Evolutionary conservation across 2,329 filamentous ascomycete genomes (phyloP).

Genomic region (Calonectria montana): DNA sequence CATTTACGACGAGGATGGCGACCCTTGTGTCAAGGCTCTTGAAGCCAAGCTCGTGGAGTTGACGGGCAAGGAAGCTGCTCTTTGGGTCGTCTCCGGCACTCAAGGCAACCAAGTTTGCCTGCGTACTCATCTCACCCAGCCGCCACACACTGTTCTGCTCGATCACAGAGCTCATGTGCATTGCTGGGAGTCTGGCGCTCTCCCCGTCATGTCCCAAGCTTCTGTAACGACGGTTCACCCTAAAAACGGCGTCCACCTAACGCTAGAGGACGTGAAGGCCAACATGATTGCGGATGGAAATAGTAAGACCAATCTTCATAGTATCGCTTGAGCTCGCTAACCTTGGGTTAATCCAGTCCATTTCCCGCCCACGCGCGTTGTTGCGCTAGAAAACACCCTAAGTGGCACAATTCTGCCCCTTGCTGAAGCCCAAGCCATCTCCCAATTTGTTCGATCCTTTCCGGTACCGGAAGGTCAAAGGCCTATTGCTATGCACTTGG

Average conservation of each 20-base stretch:
- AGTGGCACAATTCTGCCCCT: conserved; percentile 81
- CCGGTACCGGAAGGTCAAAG: conserved; percentile 49
- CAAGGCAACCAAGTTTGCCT: conserved; percentile 44
- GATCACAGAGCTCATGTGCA: conserved; percentile 82
- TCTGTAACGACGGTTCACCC: conserved; percentile 73
- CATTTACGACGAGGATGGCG: conserved; percentile 42
- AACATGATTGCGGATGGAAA: conserved; percentile 42
- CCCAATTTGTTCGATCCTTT: conserved; percentile 69
- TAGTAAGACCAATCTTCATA: conserved; percentile 46
- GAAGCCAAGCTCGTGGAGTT: conserved; percentile 36
- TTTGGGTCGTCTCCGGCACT: conserved; percentile 42
- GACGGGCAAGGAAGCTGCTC: conserved; percentile 43
- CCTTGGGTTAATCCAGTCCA: conserved; percentile 70
- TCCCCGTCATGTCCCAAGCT: conserved; percentile 76
- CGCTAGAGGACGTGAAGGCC: conserved; percentile 75
- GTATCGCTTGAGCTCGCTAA: conserved; percentile 35
- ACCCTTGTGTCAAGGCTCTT: conserved; percentile 40
- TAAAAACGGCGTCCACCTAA: conserved; percentile 76
- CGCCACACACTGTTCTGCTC: conserved; percentile 42
- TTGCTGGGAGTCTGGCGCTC: conserved; percentile 70
- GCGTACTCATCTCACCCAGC: conserved; percentile 43
- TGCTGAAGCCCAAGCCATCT: conserved; percentile 73
- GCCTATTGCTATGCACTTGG: conserved; percentile 75
- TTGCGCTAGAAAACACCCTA: conserved; percentile 85
- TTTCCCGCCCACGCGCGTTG: conserved; percentile 79